Evolutionary conservation across 2,329 filamentous ascomycete species (phyloP).

Genomic region (Metarhizium album): DNA sequence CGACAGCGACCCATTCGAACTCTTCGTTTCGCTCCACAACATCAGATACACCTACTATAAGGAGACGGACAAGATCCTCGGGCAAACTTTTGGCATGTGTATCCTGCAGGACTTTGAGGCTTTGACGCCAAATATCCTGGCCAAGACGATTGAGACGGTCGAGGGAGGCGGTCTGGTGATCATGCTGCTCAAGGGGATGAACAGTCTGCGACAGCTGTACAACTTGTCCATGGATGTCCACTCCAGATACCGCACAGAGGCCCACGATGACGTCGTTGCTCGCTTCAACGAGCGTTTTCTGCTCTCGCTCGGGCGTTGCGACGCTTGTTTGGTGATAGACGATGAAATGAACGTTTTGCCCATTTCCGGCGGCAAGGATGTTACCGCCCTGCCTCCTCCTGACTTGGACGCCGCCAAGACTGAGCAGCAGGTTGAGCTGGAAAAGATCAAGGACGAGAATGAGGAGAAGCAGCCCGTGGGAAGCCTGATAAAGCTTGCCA

Average conservation of each 20-base stretch:
- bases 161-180: constrained; percentile 91
- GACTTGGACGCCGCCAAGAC: constrained; percentile 65
- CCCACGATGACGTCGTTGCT: constrained; percentile 86
- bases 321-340: constrained; percentile 89
- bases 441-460: constrained; percentile 76
- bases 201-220: constrained; percentile 91
- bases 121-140: constrained; percentile 91
- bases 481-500: constrained; percentile 71
- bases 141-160: constrained; percentile 91
- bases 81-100: constrained; percentile 97
- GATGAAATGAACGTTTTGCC: constrained; percentile 96
- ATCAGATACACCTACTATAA: constrained; percentile 99
- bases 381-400: constrained; percentile 68
- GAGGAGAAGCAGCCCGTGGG: constrained; percentile 80
- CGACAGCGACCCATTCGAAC: constrained; percentile 87
- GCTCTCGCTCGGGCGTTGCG: constrained; percentile 86
- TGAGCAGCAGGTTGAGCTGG: constrained; percentile 63
- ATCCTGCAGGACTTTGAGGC: constrained; percentile 98
- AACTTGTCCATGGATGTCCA: constrained; percentile 97
- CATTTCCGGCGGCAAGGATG: constrained; percentile 88
- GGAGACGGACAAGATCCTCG: constrained; percentile 96
- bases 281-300: constrained; percentile 98
- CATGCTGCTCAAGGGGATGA: constrained; percentile 90
- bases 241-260: constrained; percentile 90
- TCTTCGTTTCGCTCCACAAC: constrained; percentile 92